Conservation (phyloP, 176 grass and related monocot species). For the Cocos nucifera region DNA sequence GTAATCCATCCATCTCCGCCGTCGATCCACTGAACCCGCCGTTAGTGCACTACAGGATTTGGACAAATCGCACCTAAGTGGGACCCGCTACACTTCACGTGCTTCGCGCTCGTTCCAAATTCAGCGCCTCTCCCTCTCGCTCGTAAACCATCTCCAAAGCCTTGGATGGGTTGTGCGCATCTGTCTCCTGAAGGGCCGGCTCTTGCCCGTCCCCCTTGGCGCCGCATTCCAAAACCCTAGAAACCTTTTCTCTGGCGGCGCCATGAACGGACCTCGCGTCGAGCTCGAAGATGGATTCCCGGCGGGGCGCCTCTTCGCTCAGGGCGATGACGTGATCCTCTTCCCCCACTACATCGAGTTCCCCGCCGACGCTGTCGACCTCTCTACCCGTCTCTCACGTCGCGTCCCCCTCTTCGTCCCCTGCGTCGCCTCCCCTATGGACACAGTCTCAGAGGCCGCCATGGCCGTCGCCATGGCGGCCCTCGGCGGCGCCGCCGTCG, state of each 20-base stretch:
- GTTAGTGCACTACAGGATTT: too few species aligned
- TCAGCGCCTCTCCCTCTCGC: too few species aligned
- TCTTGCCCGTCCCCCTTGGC: too few species aligned
- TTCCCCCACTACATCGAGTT: constrained; percentile 65
- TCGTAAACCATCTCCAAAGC: too few species aligned
- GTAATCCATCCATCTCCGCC: too few species aligned
- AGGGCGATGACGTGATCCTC: constrained; percentile 77
- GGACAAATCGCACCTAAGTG: too few species aligned
- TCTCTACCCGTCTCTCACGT: constrained; percentile 76
- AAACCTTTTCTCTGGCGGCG: neutral
- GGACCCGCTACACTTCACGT: too few species aligned
- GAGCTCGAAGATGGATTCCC: constrained; percentile 37
- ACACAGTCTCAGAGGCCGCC: constrained; percentile 75
- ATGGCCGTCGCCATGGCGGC: constrained; percentile 84
- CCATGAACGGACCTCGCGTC: constrained; percentile 9
- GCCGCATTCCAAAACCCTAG: constrained; percentile 7
- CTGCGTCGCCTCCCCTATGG: constrained; percentile 94
- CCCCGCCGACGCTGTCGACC: constrained; percentile 62
- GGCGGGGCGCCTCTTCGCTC: constrained; percentile 50
- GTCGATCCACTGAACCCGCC: too few species aligned
- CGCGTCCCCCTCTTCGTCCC: constrained; percentile 55
- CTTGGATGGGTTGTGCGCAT: too few species aligned
- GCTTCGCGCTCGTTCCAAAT: too few species aligned
- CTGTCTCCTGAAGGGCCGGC: too few species aligned
- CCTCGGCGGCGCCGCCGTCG: constrained; percentile 57